phyloP scores from a whole-genome alignment of 768 basidiomycete genomes.

The Tylopilus rubrobrunneus region DNA sequence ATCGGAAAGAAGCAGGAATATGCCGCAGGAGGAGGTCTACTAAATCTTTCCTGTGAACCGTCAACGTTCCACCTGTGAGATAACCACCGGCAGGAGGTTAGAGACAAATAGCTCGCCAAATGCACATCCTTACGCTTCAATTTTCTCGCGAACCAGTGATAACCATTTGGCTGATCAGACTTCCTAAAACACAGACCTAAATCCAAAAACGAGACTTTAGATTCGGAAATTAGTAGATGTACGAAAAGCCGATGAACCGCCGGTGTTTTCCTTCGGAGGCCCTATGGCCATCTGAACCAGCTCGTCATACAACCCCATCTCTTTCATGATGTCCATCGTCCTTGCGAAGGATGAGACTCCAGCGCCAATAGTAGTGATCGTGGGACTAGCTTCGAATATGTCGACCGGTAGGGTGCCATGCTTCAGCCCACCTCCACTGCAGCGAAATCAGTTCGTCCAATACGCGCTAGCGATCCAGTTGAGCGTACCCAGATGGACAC shows the following conservation, averaged over 20 bases:
- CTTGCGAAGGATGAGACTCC: conserved; percentile 46
- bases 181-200: conserved; percentile 28
- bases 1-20: conserved; percentile 27
- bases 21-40: conserved; percentile 13
- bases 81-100: neutral
- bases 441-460: neutral
- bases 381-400: conserved; percentile 39
- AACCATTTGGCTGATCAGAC: conserved; percentile 32
- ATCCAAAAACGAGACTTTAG: neutral
- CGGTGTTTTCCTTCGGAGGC: conserved; percentile 18
- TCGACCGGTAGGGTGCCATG: conserved; percentile 30
- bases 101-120: neutral
- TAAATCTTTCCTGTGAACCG: conserved; percentile 38
- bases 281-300: conserved; percentile 13
- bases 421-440: conserved; percentile 37
- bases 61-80: conserved; percentile 25
- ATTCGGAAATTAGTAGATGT: neutral
- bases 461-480: neutral
- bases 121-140: conserved; percentile 20
- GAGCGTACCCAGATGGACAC: conserved; percentile 18
- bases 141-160: conserved; percentile 21
- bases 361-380: conserved; percentile 41
- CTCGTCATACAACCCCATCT: conserved; percentile 24
- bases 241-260: conserved; percentile 6
- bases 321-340: conserved; percentile 35